Evolutionary conservation across 176 grass and related monocot species (phyloP).

Genomic region (Calamus simplicifolius): DNA sequence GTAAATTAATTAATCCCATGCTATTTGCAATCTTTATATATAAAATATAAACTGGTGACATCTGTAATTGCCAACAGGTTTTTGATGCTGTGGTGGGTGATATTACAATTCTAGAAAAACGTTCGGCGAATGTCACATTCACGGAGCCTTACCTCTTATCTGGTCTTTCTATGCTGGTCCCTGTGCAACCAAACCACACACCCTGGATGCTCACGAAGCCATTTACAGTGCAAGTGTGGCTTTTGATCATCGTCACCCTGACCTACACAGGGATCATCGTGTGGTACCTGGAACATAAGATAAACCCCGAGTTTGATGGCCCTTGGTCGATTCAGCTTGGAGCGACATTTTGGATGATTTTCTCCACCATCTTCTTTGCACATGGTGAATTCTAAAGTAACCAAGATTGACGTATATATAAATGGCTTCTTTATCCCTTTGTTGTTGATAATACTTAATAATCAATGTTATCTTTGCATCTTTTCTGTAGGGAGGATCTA

Average conservation of each 20-base stretch:
- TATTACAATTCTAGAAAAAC: conserved; percentile 20
- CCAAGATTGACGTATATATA: no score
- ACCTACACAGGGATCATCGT: neutral
- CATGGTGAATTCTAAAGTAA: neutral
- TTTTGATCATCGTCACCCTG: conserved; percentile 1
- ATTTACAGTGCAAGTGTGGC: conserved; percentile 17
- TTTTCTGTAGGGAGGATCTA: conserved; percentile 2
- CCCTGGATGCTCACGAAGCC: conserved; percentile 9
- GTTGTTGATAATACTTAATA: no score
- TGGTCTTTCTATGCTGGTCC: conserved; percentile 24
- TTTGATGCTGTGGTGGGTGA: conserved; percentile 28
- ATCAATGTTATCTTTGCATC: no score
- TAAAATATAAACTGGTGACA: no score
- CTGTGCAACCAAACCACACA: neutral
- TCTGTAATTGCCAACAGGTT: neutral
- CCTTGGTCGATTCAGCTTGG: conserved; percentile 8
- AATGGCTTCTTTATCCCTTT: no score
- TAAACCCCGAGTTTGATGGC: conserved; percentile 8
- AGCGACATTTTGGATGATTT: conserved; percentile 19
- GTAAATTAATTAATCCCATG: no score
- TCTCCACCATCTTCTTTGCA: conserved; percentile 21
- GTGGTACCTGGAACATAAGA: conserved; percentile 15
- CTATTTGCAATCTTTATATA: no score
- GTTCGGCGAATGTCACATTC: conserved; percentile 7
- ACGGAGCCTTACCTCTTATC: conserved; percentile 23